A percentile compares a stretch with the other conserved stretches of the same genome.
Evolutionary conservation across 495 filamentous ascomycete genomes (phyloP).

Genomic region (Hypoxylon crocopeplum): DNA sequence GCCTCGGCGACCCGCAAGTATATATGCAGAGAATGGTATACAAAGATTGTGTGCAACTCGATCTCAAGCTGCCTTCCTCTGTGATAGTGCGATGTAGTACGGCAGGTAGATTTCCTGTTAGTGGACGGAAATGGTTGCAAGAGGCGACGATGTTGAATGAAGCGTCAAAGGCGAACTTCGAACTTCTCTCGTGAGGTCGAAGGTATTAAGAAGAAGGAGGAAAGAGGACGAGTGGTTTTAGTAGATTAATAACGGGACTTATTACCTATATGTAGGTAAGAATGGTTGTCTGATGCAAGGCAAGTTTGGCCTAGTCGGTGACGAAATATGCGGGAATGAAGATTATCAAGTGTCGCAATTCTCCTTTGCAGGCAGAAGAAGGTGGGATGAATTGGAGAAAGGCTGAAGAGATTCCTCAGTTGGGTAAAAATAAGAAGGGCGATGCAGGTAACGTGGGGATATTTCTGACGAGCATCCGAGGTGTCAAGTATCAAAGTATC

Average conservation of each 20-base stretch:
- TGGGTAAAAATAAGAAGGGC: neutral
- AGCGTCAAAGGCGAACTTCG: neutral
- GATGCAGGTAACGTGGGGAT: conserved; percentile 1
- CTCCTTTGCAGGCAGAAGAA: conserved; percentile 5
- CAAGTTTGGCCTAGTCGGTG: conserved; percentile 23
- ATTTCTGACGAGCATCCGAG: conserved; percentile 3
- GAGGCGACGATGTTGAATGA: neutral
- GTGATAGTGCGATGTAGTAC: conserved; percentile 36
- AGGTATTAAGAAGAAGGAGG: too few species aligned
- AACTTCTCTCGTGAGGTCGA: too few species aligned
- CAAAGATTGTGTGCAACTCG: conserved; percentile 16
- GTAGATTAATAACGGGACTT: neutral
- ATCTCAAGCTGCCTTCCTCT: conserved; percentile 9
- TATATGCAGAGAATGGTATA: conserved; percentile 9
- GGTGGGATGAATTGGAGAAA: conserved; percentile 13
- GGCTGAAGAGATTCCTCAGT: neutral
- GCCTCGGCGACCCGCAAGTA: conserved; percentile 14
- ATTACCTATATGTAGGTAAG: too few species aligned
- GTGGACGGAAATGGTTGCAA: conserved; percentile 1
- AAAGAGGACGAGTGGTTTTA: conserved; percentile 8
- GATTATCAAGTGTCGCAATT: conserved; percentile 15
- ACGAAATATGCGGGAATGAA: conserved; percentile 26
- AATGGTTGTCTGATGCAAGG: too few species aligned
- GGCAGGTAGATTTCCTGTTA: conserved; percentile 8
- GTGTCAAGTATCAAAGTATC: conserved; percentile 1